These are phyloP conservation scores for Coniochaeta pulveracea DNA, from an alignment of 2,329 filamentous ascomycete genomes.

Conservation along the genomic window DNA sequence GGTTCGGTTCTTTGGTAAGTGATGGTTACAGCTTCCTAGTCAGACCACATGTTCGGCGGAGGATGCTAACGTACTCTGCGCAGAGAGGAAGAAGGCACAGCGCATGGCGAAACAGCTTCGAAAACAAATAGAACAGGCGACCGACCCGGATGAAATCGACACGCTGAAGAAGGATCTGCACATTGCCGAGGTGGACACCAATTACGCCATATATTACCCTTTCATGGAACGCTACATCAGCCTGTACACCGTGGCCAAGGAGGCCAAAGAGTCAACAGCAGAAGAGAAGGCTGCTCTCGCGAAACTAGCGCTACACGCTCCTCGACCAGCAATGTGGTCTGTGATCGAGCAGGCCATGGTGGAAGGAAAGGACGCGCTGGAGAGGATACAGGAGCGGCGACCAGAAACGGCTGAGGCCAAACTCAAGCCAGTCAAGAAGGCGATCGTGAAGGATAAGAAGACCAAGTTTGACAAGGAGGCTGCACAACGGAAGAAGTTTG, in stretches of 20 bases:
- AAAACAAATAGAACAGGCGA: slow-evolving; percentile 41
- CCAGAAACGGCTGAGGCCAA: slow-evolving; percentile 10
- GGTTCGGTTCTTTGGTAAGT: slow-evolving; percentile 68
- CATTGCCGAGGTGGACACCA: slow-evolving; percentile 59
- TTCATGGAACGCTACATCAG: slow-evolving; percentile 60
- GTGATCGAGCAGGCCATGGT: slow-evolving; percentile 54
- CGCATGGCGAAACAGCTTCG: slow-evolving; percentile 54
- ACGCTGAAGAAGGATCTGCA: slow-evolving; percentile 48
- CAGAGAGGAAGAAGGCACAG: slow-evolving; percentile 63
- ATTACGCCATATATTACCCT: slow-evolving; percentile 65
- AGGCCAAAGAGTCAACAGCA: slow-evolving; percentile 8
- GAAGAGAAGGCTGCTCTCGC: slow-evolving; percentile 24
- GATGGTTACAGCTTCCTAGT: slow-evolving; percentile 13
- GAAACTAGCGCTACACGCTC: slow-evolving; percentile 28
- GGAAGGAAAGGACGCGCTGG: slow-evolving; percentile 38
- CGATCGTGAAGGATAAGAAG: slow-evolving; percentile 4
- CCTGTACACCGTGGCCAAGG: slow-evolving; percentile 34
- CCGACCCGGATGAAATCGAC: slow-evolving; percentile 38
- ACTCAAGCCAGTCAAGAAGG: background rate
- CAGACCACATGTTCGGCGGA: no score
- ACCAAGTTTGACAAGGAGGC: slow-evolving; percentile 1
- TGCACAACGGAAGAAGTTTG: slow-evolving; percentile 1
- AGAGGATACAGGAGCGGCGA: slow-evolving; percentile 42
- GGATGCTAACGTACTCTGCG: slow-evolving; percentile 3
- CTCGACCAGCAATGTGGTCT: slow-evolving; percentile 53